Percentiles rank a stretch among this genome's conserved stretches.
Evolutionary conservation across 805 yeast genomes (phyloP).

Genomic region (Yamadazyma paraphyllophila): DNA sequence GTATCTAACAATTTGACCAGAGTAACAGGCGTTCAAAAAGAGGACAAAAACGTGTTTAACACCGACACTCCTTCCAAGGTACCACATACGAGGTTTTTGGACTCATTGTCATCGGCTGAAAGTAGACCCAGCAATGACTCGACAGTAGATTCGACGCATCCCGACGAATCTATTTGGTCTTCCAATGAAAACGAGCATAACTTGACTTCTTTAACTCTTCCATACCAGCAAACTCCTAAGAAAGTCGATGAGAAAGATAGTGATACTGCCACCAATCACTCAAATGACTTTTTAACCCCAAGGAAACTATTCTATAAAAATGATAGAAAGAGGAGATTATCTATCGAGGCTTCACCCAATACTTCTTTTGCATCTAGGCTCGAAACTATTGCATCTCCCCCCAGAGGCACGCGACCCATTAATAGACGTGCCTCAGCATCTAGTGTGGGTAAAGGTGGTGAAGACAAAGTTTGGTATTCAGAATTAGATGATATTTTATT

Average conservation of each 20-base stretch:
- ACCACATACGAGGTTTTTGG: slow-evolving; percentile 1
- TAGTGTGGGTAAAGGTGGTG: slow-evolving; percentile 2
- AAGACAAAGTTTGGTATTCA: slow-evolving; percentile 33
- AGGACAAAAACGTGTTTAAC: slow-evolving; percentile 11
- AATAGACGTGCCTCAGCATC: slow-evolving; percentile 6
- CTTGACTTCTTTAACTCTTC: slow-evolving; percentile 7
- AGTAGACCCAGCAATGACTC: background rate
- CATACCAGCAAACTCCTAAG: slow-evolving; percentile 4
- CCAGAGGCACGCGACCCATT: slow-evolving; percentile 9
- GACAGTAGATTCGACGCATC: background rate
- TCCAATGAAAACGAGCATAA: slow-evolving; percentile 1
- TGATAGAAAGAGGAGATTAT: slow-evolving; percentile 16
- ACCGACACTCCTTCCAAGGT: slow-evolving; percentile 11
- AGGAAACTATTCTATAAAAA: slow-evolving; percentile 19
- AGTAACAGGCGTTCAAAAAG: slow-evolving; percentile 23
- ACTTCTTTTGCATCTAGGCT: slow-evolving; percentile 36
- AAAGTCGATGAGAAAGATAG: background rate
- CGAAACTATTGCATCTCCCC: slow-evolving; percentile 23
- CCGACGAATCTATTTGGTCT: slow-evolving; percentile 9
- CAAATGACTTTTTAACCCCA: slow-evolving; percentile 31
- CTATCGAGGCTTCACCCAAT: slow-evolving; percentile 31
- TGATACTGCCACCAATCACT: background rate
- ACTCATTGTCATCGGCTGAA: background rate
- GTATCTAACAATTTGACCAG: slow-evolving; percentile 20
- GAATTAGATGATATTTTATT: slow-evolving; percentile 36